Base-by-base conservation (phyloP, 1,284 basidiomycete genomes). In the Naganishia sp. region DNA sequence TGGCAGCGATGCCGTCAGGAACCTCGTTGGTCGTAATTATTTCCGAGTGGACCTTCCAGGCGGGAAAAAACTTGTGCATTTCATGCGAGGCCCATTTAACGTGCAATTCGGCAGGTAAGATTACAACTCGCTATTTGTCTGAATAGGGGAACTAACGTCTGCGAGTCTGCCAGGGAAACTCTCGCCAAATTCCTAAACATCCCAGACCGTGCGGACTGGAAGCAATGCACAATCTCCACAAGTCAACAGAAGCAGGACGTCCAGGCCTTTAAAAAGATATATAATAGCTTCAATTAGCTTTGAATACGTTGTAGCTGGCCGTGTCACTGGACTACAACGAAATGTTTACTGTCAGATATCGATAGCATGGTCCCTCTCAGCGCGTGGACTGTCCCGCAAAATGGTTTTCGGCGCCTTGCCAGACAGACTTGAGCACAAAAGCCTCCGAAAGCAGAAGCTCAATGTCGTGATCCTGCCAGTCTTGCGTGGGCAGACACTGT, bases 371-470 rank as follows among this genome's bases (percentile, higher is more conserved):
- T 33, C 46, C 28, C n/a, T 2, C 28, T 48, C 21, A 59, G 10
- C 56, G 25, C 31, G 44, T 33, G 7, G 56, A 46, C 13, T 59
- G 45, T 43, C 78, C 77, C 13, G 77, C 75, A 68, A 95, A 91
- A 79, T 95, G 92, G 75, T 91, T 93, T 76, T 94, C 92, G 6
- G 92, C 92, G 70, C 94, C 92, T 72, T 93, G 90, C 92, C 92
- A 95, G 74, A 91, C 89, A 25, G 88, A 91, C 75, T 90, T 93
- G 72, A 94, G 87, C 61, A 98, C 91, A 75, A 96, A 99, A 9
- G 96, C 95, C 79, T 98, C 92, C 73, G 90, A 92, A 52, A 99
- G 85, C 18, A 99, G 85, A 79, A 98, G 86, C 77, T 97, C 94
- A 53, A 97, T 89, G 76, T 99, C 94, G 74, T 94, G 89, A 78